A percentile compares a stretch with the other conserved stretches of the same genome.
phyloP scores from a whole-genome alignment of 2,329 filamentous ascomycete species.

The Xylaria sp. region DNA sequence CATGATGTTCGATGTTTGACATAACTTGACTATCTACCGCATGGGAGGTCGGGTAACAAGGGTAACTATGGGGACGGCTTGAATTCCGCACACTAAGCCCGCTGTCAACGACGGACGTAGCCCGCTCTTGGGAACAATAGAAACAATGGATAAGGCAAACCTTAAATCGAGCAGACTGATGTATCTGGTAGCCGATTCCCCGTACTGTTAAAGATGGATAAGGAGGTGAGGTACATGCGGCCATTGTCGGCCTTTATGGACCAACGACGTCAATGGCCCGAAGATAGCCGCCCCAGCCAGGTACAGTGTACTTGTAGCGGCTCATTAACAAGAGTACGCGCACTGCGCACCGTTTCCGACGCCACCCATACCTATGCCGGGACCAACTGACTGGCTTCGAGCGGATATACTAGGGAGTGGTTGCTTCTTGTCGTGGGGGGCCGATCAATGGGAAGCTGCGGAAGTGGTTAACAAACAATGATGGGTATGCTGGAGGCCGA shows the following conservation, averaged over 20 bases:
- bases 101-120: constrained; percentile 24
- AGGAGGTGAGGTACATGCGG: constrained; percentile 26
- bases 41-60: constrained; percentile 39
- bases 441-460: constrained; percentile 27
- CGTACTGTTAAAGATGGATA: constrained; percentile 19
- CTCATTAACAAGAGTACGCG: background rate
- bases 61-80: constrained; percentile 42
- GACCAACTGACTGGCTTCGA: constrained; percentile 35
- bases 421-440: constrained; percentile 10
- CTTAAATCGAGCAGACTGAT: background rate
- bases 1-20: constrained; percentile 17
- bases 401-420: constrained; percentile 29
- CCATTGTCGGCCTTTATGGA: constrained; percentile 32
- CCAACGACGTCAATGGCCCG: constrained; percentile 44
- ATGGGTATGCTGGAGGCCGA: constrained; percentile 9
- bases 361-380: constrained; percentile 39
- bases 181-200: constrained; percentile 6
- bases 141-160: constrained; percentile 17
- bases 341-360: constrained; percentile 37
- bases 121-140: constrained; percentile 22
- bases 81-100: constrained; percentile 43
- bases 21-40: constrained; percentile 50
- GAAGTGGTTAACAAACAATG: constrained; percentile 23
- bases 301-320: background rate
- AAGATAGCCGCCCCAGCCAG: constrained; percentile 43